These are phyloP conservation scores for Tolypocladium tundrense DNA, from an alignment of 2,329 filamentous ascomycete genomes.

Conservation along the genomic window DNA sequence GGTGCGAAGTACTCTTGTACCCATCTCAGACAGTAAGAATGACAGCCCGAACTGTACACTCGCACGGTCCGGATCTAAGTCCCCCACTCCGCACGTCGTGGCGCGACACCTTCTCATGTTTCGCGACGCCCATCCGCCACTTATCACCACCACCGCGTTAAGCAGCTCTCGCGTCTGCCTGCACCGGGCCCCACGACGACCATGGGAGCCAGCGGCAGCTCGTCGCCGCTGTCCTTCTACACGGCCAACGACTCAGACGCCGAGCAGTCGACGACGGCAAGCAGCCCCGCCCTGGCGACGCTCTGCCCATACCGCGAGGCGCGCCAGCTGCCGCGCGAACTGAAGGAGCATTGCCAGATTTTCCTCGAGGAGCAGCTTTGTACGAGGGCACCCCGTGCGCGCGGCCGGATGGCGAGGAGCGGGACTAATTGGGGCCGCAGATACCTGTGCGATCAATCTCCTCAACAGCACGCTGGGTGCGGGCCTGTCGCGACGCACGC, in stretches of 20 bases:
- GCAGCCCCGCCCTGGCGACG: constrained; percentile 19
- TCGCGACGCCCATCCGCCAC: neutral
- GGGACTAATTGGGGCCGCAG: constrained; percentile 7
- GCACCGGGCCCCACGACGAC: neutral
- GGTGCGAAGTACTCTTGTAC: neutral
- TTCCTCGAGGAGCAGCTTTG: constrained; percentile 68
- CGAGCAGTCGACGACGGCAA: constrained; percentile 23
- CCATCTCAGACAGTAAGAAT: neutral
- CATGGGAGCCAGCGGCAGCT: constrained; percentile 11
- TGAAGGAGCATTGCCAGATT: constrained; percentile 57
- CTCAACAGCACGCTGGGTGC: constrained; percentile 53
- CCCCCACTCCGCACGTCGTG: neutral
- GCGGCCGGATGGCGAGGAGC: neutral
- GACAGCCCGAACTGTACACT: neutral
- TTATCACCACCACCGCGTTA: neutral
- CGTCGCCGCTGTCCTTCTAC: constrained; percentile 24
- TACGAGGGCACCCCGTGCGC: constrained; percentile 22
- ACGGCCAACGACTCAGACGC: constrained; percentile 19
- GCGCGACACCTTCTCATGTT: neutral
- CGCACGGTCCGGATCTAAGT: neutral
- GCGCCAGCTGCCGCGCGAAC: constrained; percentile 47
- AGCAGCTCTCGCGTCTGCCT: neutral
- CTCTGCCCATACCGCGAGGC: constrained; percentile 40
- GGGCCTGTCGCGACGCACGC: constrained; percentile 26
- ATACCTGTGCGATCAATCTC: constrained; percentile 44